Evolutionary conservation across 257 asterid genomes (phyloP), one percentile per base, ranked within the genome.

Genomic region (Lithospermum erythrorhizon): DNA sequence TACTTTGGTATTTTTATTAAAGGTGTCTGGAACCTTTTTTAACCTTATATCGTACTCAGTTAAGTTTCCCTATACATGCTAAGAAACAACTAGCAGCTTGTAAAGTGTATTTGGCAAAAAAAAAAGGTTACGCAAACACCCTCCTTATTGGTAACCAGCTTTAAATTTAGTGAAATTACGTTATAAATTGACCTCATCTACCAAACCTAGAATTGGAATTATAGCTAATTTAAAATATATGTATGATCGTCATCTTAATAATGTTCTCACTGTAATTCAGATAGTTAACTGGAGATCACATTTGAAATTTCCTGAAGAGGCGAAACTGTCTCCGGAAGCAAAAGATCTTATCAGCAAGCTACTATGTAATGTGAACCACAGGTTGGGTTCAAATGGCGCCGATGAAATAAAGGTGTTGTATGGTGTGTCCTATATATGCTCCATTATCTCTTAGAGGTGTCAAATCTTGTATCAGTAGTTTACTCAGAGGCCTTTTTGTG

Each of bases 201-300:
- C 17, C 49, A 41, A 41, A 41, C 18, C 49, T 41, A 35, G 49
- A 41, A 41, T 13, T 41, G 61, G 23, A 18, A 59, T 17, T 15
- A 20, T 23, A 29, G 58, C 45, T 27, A 52, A 6, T n/a, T 7
- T 5, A 29, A 6, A 7, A 62, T 13, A 35, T 57, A 6, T 54
- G n/a, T 15, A 57, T 27, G 32, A 27, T 27, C 32, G 32, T 7
- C 32, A 27, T 48, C 35, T 57, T 35, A 62, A 48, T 19, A 45
- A 14, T 65, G 55, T 56, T 53, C 59, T 72, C 57, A 48, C 53
- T 59, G 55, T 21, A 53, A 59, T 24, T 70, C 89, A 90, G 98
- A 87, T 90, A 63, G 96, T 90, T 76, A 90, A 90, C 83, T 90
- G 98, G 98, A 90, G 71, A 79, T 67, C 94, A 55, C 94, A 90